Evolutionary conservation across 768 basidiomycete species (phyloP), one percentile per base, ranked within the genome.

Genomic region (Jaapia argillacea): DNA sequence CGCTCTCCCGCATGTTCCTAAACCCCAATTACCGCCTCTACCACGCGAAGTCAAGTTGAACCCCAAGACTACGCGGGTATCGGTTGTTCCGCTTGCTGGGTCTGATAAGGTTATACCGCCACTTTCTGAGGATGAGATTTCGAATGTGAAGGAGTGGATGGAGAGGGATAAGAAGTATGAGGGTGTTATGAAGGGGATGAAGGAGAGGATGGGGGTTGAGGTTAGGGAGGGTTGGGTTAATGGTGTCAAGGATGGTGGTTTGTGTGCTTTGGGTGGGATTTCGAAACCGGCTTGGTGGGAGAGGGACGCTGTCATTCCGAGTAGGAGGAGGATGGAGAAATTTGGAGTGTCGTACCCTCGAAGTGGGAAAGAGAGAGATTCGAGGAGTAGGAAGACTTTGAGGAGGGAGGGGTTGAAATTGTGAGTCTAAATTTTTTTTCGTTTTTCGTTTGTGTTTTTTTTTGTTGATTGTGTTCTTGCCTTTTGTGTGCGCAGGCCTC

Each of bases 351-450:
- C 72, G 18, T 78, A 75, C 63, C 75, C 77, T 28, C 64, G 63
- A 42, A 49, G 54, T 43, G 51, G 58, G 51, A 65, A 62, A 57
- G 67, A 74, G 50, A 57, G 67, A 40, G 62, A 67, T 47, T 57
- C 56, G 45, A 63, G 67, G 53, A 64, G 70, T 50, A 70, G 67
- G 55, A 79, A 78, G 57, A 61, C 63, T 10, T 71, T 73, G 18
- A 74, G 66, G 54, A 67, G 82, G 40, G 83, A 86, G 56, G 84
- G 84, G 18, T 60, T 89, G 54, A 77, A 70, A 58, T 67, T 89
- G 87, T 92, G 56, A 67, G 86, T 79, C n/a, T n/a, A n/a, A n/a
- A 33, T 39, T 43, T 26, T 46, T 24, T 36, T 40, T 42, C 40
- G 38, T 48, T 41, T 45, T 47, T 48, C 47, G 51, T 48, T 52